Conservation (phyloP, 2,329 filamentous ascomycete species). For the Epichloe sp. region DNA sequence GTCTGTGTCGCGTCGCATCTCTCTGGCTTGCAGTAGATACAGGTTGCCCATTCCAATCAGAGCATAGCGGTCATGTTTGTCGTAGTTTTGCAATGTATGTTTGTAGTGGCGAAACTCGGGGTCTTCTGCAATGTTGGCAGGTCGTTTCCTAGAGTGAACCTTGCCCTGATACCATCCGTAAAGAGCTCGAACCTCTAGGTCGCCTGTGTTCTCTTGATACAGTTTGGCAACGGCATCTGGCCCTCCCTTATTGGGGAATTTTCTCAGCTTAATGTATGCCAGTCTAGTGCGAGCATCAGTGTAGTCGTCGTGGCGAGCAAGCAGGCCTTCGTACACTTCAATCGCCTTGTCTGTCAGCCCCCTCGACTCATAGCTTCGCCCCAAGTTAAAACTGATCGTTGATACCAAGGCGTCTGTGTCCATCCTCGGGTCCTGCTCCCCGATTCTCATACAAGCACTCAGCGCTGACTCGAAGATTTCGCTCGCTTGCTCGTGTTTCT, state of each 20-base stretch:
- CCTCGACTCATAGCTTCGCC: conserved; percentile 80
- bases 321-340: conserved; percentile 74
- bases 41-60: conserved; percentile 95
- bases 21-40: conserved; percentile 71
- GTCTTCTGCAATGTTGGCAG: conserved; percentile 72
- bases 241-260: conserved; percentile 71
- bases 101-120: conserved; percentile 91
- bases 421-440: conserved; percentile 58
- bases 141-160: conserved; percentile 63
- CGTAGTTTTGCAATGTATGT: conserved; percentile 82
- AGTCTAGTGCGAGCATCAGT: conserved; percentile 80
- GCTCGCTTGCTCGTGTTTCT: conserved; percentile 67
- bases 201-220: conserved; percentile 69
- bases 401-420: conserved; percentile 89
- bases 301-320: conserved; percentile 80
- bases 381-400: conserved; percentile 94
- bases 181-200: conserved; percentile 81
- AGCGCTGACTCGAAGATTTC: conserved; percentile 88
- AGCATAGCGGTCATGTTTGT: conserved; percentile 97
- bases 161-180: conserved; percentile 95
- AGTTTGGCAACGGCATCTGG: conserved; percentile 76
- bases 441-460: conserved; percentile 71
- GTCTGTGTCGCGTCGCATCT: conserved; percentile 87
- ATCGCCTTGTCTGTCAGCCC: conserved; percentile 71
- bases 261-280: conserved; percentile 77